These are phyloP conservation scores for Irpex rosettiformis DNA, from an alignment of 1,284 basidiomycete genomes.

Conservation along the genomic window DNA sequence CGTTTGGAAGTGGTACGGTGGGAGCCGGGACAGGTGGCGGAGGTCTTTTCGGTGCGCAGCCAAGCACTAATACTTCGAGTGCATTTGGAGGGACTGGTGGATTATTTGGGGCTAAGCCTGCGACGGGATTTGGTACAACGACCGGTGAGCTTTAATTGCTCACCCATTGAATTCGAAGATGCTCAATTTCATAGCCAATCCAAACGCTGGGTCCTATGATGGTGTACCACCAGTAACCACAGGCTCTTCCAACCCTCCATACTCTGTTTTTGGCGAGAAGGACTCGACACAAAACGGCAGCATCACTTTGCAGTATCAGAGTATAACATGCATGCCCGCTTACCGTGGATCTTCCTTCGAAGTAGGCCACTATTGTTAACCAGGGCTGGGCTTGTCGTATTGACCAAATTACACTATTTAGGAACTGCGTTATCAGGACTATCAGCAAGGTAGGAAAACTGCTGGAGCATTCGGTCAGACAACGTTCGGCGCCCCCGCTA, in stretches of 20 bases:
- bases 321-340: slow-evolving; percentile 68
- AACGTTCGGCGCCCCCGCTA: slow-evolving; percentile 37
- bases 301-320: slow-evolving; percentile 60
- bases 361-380: no score
- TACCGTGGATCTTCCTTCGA: slow-evolving; percentile 73
- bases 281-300: slow-evolving; percentile 39
- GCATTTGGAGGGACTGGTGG: slow-evolving; percentile 30
- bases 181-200: slow-evolving; percentile 15
- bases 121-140: slow-evolving; percentile 22
- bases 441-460: slow-evolving; percentile 72
- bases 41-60: slow-evolving; percentile 23
- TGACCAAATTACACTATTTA: slow-evolving; percentile 29
- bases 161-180: background rate
- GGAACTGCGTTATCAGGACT: slow-evolving; percentile 77
- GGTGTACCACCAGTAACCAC: slow-evolving; percentile 50
- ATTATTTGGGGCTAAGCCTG: slow-evolving; percentile 37
- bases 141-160: slow-evolving; percentile 12
- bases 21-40: slow-evolving; percentile 11
- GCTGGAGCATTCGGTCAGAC: slow-evolving; percentile 45
- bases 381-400: no score
- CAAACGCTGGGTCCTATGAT: slow-evolving; percentile 22
- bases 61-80: slow-evolving; percentile 20
- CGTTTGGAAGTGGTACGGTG: slow-evolving; percentile 22
- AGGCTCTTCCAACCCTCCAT: slow-evolving; percentile 61
- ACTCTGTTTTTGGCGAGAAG: slow-evolving; percentile 53